Conservation (phyloP, 2,329 filamentous ascomycete species). For the Mollisiaceae sp. region DNA sequence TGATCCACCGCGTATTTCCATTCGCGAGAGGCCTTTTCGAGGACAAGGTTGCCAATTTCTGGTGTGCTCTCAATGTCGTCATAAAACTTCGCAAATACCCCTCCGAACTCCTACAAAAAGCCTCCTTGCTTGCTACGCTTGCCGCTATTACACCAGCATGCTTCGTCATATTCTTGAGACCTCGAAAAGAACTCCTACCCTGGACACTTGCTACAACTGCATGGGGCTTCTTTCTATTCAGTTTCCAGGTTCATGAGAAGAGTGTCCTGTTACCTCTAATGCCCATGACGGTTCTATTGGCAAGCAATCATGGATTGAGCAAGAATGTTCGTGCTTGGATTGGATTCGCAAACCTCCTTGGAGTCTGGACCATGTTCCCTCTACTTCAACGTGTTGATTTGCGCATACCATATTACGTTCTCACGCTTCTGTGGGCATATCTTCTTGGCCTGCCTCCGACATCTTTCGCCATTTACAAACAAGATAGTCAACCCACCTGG, state of each 20-base stretch:
- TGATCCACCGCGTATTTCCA: constrained; percentile 91
- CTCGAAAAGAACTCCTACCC: constrained; percentile 77
- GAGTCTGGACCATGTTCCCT: constrained; percentile 92
- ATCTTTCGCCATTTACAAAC: constrained; percentile 71
- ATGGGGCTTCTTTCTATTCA: constrained; percentile 98
- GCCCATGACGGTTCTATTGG: constrained; percentile 89
- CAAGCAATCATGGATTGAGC: constrained; percentile 76
- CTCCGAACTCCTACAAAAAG: constrained; percentile 72
- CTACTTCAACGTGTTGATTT: constrained; percentile 85
- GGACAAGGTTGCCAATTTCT: constrained; percentile 98
- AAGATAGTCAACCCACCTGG: constrained; percentile 52
- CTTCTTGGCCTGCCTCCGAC: constrained; percentile 85
- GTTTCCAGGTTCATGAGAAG: constrained; percentile 98
- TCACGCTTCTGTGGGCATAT: constrained; percentile 90
- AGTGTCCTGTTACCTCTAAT: constrained; percentile 90
- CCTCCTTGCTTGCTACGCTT: constrained; percentile 76
- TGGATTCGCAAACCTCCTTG: constrained; percentile 91
- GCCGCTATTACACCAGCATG: constrained; percentile 80
- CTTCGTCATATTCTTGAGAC: constrained; percentile 77
- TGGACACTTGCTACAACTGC: constrained; percentile 81
- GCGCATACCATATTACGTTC: constrained; percentile 80
- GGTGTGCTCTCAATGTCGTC: constrained; percentile 90
- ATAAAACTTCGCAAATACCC: constrained; percentile 84
- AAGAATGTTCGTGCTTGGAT: constrained; percentile 86
- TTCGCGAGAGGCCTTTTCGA: constrained; percentile 96